Conservation (phyloP, 192 early-diverging fungal species). For the Podila minutissima region DNA sequence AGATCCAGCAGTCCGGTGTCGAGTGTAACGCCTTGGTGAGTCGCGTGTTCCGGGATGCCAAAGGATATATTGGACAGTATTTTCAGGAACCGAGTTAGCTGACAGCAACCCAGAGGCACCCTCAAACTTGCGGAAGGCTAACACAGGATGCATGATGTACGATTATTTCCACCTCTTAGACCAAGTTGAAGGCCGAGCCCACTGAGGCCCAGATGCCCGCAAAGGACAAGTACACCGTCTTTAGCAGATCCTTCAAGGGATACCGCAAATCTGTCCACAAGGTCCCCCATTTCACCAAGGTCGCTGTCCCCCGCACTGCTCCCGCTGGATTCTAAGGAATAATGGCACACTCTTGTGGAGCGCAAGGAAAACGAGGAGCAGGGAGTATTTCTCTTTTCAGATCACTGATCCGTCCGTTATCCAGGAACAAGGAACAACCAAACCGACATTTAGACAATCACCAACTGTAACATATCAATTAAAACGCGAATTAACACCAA, state of each 20-base stretch:
- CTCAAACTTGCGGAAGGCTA: background rate
- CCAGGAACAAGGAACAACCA: too few species aligned
- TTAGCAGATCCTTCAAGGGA: conserved; percentile 73
- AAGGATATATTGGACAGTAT: background rate
- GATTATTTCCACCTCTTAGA: conserved; percentile 5
- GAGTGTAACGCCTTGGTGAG: conserved; percentile 75
- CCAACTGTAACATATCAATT: too few species aligned
- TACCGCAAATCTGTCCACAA: conserved; percentile 86
- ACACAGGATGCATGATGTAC: background rate
- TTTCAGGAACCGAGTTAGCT: background rate
- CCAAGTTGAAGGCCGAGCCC: conserved; percentile 68
- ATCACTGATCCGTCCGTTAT: too few species aligned
- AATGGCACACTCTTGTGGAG: background rate
- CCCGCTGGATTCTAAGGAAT: conserved; percentile 71
- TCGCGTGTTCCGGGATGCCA: background rate
- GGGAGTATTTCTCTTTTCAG: too few species aligned
- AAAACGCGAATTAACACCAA: too few species aligned
- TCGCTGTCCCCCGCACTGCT: conserved; percentile 72
- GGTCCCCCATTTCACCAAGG: conserved; percentile 88
- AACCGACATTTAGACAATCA: too few species aligned
- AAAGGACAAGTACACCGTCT: conserved; percentile 86
- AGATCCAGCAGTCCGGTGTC: conserved; percentile 75
- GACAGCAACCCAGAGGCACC: background rate
- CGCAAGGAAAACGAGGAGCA: too few species aligned
- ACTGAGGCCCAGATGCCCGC: conserved; percentile 77